A percentile compares a stretch with the other conserved stretches of the same genome.
These are phyloP conservation scores for Nematodospora valgi DNA, from an alignment of 805 yeast species.

Conservation along the genomic window DNA sequence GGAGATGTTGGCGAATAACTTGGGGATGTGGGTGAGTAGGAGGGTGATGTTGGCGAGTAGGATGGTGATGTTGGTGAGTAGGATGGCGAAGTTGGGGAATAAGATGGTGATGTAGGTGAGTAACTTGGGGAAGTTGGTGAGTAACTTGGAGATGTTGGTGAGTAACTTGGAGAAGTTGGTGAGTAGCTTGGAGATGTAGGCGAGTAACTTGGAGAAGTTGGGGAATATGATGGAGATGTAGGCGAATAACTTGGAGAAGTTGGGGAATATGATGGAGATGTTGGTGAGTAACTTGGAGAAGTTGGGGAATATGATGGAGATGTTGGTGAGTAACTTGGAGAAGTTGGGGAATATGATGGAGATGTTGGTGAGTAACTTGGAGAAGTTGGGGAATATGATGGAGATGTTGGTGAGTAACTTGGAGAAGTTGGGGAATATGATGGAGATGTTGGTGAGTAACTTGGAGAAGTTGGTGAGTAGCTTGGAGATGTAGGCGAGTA, in stretches of 20 bases:
- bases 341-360: slow-evolving; percentile 63
- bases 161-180: slow-evolving; percentile 68
- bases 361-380: slow-evolving; percentile 52
- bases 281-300: slow-evolving; percentile 76
- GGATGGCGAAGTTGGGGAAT: slow-evolving; percentile 75
- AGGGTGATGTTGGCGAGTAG: slow-evolving; percentile 62
- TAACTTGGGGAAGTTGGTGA: slow-evolving; percentile 77
- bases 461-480: slow-evolving; percentile 69
- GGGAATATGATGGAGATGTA: slow-evolving; percentile 64
- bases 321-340: slow-evolving; percentile 66
- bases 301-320: slow-evolving; percentile 60
- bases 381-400: slow-evolving; percentile 51
- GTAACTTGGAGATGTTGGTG: slow-evolving; percentile 80
- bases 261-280: slow-evolving; percentile 76
- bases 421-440: slow-evolving; percentile 75
- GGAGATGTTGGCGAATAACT: slow-evolving; percentile 51
- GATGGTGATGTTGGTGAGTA: slow-evolving; percentile 78
- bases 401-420: slow-evolving; percentile 55
- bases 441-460: slow-evolving; percentile 78
- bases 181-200: slow-evolving; percentile 79
- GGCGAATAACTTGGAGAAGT: slow-evolving; percentile 64
- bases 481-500: slow-evolving; percentile 52
- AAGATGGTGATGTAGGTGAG: slow-evolving; percentile 66
- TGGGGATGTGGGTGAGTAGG: slow-evolving; percentile 72
- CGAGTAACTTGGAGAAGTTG: slow-evolving; percentile 60